These are phyloP conservation scores for Wickerhamomyces ciferrii DNA, from an alignment of 805 yeast genomes.

Conservation along the genomic window DNA sequence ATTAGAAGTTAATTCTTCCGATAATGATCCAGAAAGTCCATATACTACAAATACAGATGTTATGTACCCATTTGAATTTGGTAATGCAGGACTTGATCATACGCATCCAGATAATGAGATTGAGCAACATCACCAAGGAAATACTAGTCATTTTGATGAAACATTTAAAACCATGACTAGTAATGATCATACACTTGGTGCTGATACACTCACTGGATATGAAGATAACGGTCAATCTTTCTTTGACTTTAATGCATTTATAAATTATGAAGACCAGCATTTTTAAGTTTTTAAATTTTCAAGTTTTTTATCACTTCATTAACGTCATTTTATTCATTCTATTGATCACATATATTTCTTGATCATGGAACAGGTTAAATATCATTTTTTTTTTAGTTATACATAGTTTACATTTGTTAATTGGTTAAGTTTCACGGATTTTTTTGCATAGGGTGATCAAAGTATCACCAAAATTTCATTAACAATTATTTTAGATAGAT, in stretches of 20 bases:
- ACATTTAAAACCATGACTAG: background rate
- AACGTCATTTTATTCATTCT: background rate
- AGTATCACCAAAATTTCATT: too few relatives aligned
- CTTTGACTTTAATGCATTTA: slow-evolving; percentile 21
- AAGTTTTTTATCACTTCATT: background rate
- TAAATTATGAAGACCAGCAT: slow-evolving; percentile 9
- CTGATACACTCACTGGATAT: background rate
- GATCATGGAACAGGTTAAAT: too few relatives aligned
- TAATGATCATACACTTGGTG: background rate
- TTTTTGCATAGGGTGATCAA: background rate
- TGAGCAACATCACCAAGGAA: background rate
- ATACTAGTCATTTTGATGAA: background rate
- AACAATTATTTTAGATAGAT: background rate
- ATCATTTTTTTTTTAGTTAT: background rate
- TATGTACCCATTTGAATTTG: background rate
- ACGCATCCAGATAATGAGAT: background rate
- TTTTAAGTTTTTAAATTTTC: background rate
- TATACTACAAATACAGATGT: slow-evolving; percentile 1
- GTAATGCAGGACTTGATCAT: background rate
- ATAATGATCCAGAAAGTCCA: slow-evolving; percentile 2
- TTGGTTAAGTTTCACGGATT: background rate
- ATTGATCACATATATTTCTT: background rate
- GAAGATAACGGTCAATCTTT: slow-evolving; percentile 6
- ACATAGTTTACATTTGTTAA: too few relatives aligned
- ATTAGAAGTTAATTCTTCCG: slow-evolving; percentile 1